Conservation (phyloP, 2,329 filamentous ascomycete species). For the Fusarium tupiense region DNA sequence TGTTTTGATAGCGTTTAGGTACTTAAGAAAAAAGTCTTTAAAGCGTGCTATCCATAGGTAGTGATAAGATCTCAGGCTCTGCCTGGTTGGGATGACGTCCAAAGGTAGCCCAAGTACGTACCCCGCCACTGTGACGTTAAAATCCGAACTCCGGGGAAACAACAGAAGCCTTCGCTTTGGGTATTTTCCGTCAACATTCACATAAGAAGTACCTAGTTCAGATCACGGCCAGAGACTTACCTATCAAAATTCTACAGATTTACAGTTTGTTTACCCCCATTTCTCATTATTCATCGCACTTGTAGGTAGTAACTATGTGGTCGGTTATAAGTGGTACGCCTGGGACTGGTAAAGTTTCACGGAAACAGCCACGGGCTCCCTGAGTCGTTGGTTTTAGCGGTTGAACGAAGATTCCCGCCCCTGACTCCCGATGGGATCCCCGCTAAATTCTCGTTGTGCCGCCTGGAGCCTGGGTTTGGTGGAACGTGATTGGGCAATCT, state of each 20-base stretch:
- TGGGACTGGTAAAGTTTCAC: background rate
- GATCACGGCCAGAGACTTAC: background rate
- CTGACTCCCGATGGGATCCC: slow-evolving; percentile 37
- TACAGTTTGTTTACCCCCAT: background rate
- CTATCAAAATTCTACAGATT: background rate
- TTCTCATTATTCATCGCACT: background rate
- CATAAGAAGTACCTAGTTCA: background rate
- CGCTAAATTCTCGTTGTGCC: slow-evolving; percentile 34
- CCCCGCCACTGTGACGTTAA: slow-evolving; percentile 11
- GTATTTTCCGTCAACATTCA: background rate
- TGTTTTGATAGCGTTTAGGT: slow-evolving; percentile 1
- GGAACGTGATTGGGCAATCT: slow-evolving; percentile 26
- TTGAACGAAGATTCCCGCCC: slow-evolving; percentile 27
- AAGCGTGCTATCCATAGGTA: slow-evolving; percentile 3
- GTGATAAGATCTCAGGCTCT: slow-evolving; percentile 24
- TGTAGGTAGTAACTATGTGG: background rate
- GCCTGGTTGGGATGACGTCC: slow-evolving; percentile 27
- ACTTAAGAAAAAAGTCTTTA: slow-evolving; percentile 13
- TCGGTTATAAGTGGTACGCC: background rate
- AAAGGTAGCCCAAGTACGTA: slow-evolving; percentile 13
- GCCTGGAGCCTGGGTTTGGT: slow-evolving; percentile 18
- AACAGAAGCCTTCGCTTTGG: background rate
- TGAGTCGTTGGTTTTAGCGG: slow-evolving; percentile 31
- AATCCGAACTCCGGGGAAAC: background rate
- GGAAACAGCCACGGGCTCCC: background rate